phyloP scores from a whole-genome alignment of 768 basidiomycete genomes.

The Boletus sp. region DNA sequence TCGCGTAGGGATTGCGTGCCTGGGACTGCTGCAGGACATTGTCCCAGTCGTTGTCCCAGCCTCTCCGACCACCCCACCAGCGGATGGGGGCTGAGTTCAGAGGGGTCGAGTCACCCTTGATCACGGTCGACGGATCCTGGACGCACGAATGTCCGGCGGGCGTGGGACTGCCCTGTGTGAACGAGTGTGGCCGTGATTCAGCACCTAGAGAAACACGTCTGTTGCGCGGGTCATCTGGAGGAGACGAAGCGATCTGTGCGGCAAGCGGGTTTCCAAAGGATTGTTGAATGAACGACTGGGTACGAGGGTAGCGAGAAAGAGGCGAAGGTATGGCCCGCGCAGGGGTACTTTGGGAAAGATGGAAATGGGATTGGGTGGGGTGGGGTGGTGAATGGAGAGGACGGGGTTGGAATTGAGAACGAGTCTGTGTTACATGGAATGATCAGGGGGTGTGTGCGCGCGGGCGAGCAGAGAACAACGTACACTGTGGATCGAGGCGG shows the following conservation, averaged over 20 bases:
- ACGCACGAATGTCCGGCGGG: neutral
- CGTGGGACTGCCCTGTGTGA: neutral
- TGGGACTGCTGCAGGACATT: neutral
- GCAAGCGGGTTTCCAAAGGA: constrained; percentile 3
- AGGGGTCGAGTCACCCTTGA: constrained; percentile 9
- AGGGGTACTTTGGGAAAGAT: neutral
- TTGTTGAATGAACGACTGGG: constrained; percentile 18
- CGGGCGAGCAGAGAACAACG: neutral
- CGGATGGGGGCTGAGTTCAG: constrained; percentile 17
- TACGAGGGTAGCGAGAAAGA: constrained; percentile 9
- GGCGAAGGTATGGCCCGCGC: constrained; percentile 2
- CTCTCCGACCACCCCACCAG: constrained; percentile 18
- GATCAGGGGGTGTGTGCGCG: neutral
- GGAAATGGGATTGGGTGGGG: constrained; percentile 3
- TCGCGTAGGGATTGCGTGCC: neutral
- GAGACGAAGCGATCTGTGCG: neutral
- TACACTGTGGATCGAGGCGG: constrained; percentile 10
- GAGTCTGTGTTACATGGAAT: neutral
- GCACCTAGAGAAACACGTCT: constrained; percentile 10
- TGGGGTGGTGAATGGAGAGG: constrained; percentile 3
- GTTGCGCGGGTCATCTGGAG: neutral
- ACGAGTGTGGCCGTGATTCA: neutral
- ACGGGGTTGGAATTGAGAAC: constrained; percentile 6
- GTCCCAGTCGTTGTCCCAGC: constrained; percentile 22
- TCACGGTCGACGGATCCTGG: neutral